These are phyloP conservation scores for Pseudohalonectria lignicola DNA, from an alignment of 2,329 filamentous ascomycete species.

Conservation along the genomic window DNA sequence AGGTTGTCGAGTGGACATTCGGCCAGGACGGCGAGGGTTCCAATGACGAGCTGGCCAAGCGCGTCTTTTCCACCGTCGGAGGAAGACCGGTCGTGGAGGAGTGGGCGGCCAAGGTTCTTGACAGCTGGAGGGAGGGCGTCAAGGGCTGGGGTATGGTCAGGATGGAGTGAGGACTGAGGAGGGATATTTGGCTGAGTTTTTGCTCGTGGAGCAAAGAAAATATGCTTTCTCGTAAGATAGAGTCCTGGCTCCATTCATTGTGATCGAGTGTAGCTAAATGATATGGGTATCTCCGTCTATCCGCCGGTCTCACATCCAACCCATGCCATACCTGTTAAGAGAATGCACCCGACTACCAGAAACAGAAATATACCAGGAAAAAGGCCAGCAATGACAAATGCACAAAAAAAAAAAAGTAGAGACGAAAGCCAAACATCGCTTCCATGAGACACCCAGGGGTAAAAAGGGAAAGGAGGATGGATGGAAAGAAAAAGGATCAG, in stretches of 20 bases:
- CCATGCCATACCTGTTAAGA: neutral
- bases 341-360: neutral
- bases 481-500: neutral
- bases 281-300: conserved; percentile 2
- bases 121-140: conserved; percentile 25
- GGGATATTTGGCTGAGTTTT: no score
- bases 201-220: no score
- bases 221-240: no score
- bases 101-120: conserved; percentile 22
- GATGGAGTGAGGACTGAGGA: conserved; percentile 20
- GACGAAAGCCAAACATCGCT: no score
- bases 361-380: neutral
- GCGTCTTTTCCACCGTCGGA: conserved; percentile 16
- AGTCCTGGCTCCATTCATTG: no score
- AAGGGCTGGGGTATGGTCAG: conserved; percentile 23
- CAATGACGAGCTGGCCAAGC: conserved; percentile 11
- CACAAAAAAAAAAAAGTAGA: no score
- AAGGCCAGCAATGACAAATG: no score
- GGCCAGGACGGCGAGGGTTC: conserved; percentile 8
- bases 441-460: no score
- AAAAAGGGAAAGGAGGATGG: neutral
- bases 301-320: neutral
- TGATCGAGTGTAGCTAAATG: neutral
- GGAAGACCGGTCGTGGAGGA: conserved; percentile 17
- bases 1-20: conserved; percentile 21